Percentiles rank a stretch among this genome's conserved stretches.
phyloP scores from a whole-genome alignment of 108 stramenopile genomes.

The Pseudonitzschia multiseries region DNA sequence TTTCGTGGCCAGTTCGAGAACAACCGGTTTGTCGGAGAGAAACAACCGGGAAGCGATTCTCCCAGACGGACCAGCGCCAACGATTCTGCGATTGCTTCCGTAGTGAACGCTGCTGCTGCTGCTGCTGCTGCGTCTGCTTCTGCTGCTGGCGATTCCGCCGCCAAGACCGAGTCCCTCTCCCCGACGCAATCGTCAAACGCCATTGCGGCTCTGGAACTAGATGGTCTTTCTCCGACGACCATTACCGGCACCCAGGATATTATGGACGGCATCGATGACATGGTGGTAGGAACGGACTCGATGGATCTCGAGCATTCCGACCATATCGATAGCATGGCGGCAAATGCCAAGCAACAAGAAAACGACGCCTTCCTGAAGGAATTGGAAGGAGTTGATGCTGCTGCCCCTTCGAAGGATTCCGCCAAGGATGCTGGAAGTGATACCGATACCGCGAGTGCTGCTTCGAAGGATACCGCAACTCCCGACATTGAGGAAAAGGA shows the following conservation, averaged over 20 bases:
- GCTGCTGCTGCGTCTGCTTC: no score
- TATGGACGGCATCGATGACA: background rate
- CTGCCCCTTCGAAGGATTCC: background rate
- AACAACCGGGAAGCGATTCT: background rate
- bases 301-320: background rate
- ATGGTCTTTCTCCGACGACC: background rate
- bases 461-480: no score
- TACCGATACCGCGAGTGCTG: background rate
- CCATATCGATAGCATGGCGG: background rate
- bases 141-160: background rate
- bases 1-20: slow-evolving; percentile 19
- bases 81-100: background rate
- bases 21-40: slow-evolving; percentile 19
- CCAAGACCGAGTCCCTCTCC: background rate
- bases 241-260: background rate
- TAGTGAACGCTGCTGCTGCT: background rate
- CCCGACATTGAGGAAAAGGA: no score
- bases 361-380: slow-evolving; percentile 4
- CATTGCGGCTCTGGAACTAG: background rate
- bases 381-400: background rate
- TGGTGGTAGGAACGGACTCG: background rate
- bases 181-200: background rate
- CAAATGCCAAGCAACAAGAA: background rate
- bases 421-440: background rate
- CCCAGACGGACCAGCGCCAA: background rate